Evolutionary conservation across 768 basidiomycete genomes (phyloP).

Genomic region (Macrolepiota fuliginosa): DNA sequence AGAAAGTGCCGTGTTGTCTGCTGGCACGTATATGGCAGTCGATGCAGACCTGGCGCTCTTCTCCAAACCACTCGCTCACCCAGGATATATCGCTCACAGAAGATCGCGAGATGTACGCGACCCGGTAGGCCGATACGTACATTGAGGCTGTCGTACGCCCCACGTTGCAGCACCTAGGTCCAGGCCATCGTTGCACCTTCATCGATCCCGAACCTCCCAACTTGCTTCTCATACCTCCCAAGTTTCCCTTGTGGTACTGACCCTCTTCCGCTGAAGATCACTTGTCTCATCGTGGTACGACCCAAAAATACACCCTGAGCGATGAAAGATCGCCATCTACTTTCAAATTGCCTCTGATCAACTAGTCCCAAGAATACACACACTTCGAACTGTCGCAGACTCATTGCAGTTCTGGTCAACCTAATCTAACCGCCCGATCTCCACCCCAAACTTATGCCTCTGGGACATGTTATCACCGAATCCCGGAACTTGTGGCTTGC

Average conservation of each 20-base stretch:
- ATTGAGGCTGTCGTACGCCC: neutral
- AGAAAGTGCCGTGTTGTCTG: neutral
- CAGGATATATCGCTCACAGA: neutral
- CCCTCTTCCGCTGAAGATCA: neutral
- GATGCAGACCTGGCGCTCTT: neutral
- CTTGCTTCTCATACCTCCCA: neutral
- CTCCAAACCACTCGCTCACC: neutral
- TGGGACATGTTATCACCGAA: slow-evolving; percentile 4
- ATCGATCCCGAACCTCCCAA: neutral
- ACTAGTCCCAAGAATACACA: neutral
- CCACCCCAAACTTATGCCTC: neutral
- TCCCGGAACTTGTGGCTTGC: slow-evolving; percentile 8
- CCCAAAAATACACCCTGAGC: neutral
- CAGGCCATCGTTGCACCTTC: neutral
- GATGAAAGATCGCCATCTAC: neutral
- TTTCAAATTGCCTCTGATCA: neutral
- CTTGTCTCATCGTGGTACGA: neutral
- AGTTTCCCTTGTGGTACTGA: neutral
- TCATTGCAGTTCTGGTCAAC: neutral
- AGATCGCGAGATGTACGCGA: neutral
- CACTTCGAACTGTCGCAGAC: neutral
- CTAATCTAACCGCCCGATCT: slow-evolving; percentile 11
- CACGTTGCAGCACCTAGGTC: neutral
- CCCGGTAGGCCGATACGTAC: neutral
- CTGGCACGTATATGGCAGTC: neutral